phyloP scores from a whole-genome alignment of 441 rosid genomes.

The Erodium moschatum region DNA sequence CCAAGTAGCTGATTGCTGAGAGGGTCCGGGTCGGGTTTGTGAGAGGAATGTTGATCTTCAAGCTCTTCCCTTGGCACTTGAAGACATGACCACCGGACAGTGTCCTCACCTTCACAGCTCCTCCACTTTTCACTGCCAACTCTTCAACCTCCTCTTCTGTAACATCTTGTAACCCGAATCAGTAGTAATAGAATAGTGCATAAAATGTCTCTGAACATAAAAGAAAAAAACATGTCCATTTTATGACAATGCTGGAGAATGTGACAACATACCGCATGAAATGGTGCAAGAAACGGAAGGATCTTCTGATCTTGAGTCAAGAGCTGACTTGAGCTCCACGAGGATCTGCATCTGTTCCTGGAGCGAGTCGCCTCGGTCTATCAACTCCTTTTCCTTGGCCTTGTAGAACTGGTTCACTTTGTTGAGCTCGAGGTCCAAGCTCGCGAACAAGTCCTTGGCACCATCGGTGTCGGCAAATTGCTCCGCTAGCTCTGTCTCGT shows the following conservation, averaged over 20 bases:
- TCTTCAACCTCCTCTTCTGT: conserved; percentile 64
- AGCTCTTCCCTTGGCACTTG: conserved; percentile 64
- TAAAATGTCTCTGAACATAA: too few relatives aligned
- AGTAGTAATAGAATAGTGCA: background rate
- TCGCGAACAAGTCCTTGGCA: conserved; percentile 61
- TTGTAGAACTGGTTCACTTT: conserved; percentile 83
- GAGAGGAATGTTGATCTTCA: conserved; percentile 72
- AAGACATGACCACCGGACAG: conserved; percentile 41
- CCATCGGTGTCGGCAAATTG: conserved; percentile 68
- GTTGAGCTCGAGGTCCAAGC: conserved; percentile 75
- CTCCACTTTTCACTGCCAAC: too few relatives aligned
- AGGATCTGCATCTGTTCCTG: conserved; percentile 85
- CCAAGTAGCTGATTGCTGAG: conserved; percentile 63
- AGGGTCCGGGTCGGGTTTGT: conserved; percentile 72
- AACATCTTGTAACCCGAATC: conserved; percentile 1
- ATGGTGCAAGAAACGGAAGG: conserved; percentile 63
- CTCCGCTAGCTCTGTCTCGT: conserved; percentile 81
- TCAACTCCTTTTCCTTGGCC: conserved; percentile 73
- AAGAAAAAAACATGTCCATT: too few relatives aligned
- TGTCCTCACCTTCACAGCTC: conserved; percentile 36
- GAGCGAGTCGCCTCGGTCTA: conserved; percentile 79
- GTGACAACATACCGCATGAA: conserved; percentile 36
- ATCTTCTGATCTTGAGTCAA: conserved; percentile 54
- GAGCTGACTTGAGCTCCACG: conserved; percentile 47
- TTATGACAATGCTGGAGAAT: too few relatives aligned